phyloP scores from a whole-genome alignment of 306 rosid genomes.

The Pueraria montana region DNA sequence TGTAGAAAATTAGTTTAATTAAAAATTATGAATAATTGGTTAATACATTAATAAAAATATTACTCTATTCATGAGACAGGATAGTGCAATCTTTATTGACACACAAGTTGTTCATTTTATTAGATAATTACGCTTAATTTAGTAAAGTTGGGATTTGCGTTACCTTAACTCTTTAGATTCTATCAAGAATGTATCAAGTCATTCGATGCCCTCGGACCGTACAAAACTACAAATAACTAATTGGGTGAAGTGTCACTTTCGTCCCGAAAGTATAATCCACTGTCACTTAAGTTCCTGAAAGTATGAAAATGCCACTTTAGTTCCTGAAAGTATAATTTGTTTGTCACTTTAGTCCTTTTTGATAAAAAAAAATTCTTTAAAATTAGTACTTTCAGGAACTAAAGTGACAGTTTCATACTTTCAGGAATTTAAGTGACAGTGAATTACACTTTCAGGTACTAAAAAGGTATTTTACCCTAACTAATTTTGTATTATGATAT shows the following conservation, averaged over 20 bases:
- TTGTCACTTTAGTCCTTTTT: too few species aligned
- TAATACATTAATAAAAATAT: neutral
- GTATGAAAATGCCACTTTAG: too few species aligned
- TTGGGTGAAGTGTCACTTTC: too few species aligned
- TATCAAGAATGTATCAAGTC: neutral
- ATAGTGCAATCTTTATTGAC: neutral
- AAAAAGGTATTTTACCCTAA: too few species aligned
- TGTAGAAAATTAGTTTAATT: neutral
- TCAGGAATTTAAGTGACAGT: too few species aligned
- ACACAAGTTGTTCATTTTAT: neutral
- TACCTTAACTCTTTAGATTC: neutral
- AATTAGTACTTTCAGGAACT: too few species aligned
- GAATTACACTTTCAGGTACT: too few species aligned
- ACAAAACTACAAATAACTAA: conserved; percentile 22
- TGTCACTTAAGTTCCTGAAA: too few species aligned
- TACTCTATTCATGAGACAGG: neutral
- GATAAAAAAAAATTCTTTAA: too few species aligned
- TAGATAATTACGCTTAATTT: neutral
- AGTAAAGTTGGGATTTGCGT: neutral
- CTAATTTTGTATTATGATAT: neutral
- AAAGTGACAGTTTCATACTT: too few species aligned
- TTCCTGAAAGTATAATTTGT: too few species aligned
- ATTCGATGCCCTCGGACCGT: conserved; percentile 7
- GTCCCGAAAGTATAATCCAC: too few species aligned
- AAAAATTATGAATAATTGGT: neutral